These are phyloP conservation scores for Cytospora mali DNA, from an alignment of 2,329 filamentous ascomycete species.

Conservation along the genomic window DNA sequence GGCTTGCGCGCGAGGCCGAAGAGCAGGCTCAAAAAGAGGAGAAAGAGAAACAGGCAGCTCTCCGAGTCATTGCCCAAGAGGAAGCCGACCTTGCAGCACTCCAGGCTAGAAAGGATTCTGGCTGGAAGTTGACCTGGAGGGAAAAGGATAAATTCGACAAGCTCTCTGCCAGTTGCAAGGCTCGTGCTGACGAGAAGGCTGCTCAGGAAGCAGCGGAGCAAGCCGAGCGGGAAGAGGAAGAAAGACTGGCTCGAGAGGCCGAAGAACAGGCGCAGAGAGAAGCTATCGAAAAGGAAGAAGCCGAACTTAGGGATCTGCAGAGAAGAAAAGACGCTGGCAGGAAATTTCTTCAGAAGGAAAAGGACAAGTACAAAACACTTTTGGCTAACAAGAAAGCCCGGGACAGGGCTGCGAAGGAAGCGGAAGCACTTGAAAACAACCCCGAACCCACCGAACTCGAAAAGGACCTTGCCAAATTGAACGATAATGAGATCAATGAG, in stretches of 20 bases:
- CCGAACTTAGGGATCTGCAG: slow-evolving; percentile 34
- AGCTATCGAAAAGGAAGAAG: slow-evolving; percentile 26
- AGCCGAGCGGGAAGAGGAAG: slow-evolving; percentile 27
- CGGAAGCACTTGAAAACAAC: slow-evolving; percentile 51
- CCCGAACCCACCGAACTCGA: slow-evolving; percentile 37
- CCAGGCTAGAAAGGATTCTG: slow-evolving; percentile 26
- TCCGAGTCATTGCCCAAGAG: slow-evolving; percentile 26
- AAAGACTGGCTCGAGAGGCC: slow-evolving; percentile 27
- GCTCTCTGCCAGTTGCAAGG: slow-evolving; percentile 25
- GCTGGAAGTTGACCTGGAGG: slow-evolving; percentile 22
- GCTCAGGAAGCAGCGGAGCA: slow-evolving; percentile 27
- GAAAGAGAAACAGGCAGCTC: slow-evolving; percentile 25
- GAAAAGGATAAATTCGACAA: slow-evolving; percentile 23
- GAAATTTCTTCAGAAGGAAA: slow-evolving; percentile 26
- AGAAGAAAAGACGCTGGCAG: slow-evolving; percentile 30
- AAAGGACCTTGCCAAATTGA: slow-evolving; percentile 31
- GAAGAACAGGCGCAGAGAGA: slow-evolving; percentile 25
- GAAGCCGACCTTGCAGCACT: slow-evolving; percentile 25
- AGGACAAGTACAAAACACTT: slow-evolving; percentile 25
- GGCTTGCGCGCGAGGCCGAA: slow-evolving; percentile 24
- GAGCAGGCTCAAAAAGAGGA: slow-evolving; percentile 24
- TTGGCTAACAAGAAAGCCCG: slow-evolving; percentile 26
- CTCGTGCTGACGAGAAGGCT: slow-evolving; percentile 28
- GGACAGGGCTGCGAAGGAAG: slow-evolving; percentile 23
- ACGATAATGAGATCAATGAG: slow-evolving; percentile 33